Evolutionary conservation across 106 monocot species (phyloP).

Genomic region (Ottelia alismoides): DNA sequence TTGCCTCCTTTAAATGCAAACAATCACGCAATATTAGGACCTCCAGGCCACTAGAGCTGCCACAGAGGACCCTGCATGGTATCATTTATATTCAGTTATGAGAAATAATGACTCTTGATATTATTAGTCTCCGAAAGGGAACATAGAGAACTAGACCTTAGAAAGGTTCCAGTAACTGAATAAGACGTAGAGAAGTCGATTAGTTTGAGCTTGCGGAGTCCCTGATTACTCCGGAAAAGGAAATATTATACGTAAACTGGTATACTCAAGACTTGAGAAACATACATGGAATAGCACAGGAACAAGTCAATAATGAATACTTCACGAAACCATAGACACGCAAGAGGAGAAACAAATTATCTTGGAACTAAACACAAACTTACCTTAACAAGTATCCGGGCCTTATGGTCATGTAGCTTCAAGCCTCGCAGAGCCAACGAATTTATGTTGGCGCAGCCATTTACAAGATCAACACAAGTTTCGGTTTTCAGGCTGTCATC

Average conservation of each 20-base stretch:
- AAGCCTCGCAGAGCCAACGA: slow-evolving; percentile 51
- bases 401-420: slow-evolving; percentile 41
- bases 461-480: slow-evolving; percentile 39
- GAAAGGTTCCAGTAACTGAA: slow-evolving; percentile 40
- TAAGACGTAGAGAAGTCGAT: slow-evolving; percentile 64
- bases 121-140: no score
- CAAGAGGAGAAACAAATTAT: no score
- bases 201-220: slow-evolving; percentile 31
- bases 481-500: slow-evolving; percentile 47
- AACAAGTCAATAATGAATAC: no score
- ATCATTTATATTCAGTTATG: no score
- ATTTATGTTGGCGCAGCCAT: slow-evolving; percentile 36
- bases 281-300: no score
- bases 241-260: not conserved
- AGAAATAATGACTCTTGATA: no score
- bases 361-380: not conserved
- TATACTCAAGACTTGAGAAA: not conserved
- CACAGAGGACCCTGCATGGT: slow-evolving; percentile 46
- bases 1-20: slow-evolving; percentile 71
- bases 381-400: slow-evolving; percentile 44
- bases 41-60: slow-evolving; percentile 31
- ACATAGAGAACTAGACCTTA: no score
- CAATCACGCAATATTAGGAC: slow-evolving; percentile 61
- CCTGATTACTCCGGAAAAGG: slow-evolving; percentile 3
- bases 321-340: no score